Base-by-base conservation (phyloP, 257 asterid genomes). In the Echium plantagineum region DNA sequence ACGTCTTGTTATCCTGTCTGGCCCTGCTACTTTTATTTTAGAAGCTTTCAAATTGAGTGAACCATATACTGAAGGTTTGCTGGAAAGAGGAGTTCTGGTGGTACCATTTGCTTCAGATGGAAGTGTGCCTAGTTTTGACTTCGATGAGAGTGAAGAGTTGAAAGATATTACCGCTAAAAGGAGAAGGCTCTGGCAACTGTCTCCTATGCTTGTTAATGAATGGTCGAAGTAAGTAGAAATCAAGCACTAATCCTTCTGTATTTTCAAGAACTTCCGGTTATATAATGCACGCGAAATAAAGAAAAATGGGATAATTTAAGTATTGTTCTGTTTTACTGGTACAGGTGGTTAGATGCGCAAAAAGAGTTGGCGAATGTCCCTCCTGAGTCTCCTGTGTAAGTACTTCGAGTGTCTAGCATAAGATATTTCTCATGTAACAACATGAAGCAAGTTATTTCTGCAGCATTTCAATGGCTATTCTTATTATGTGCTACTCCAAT, bases 301-400 rank as follows among this genome's bases (percentile, higher is more conserved):
- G 31, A 59, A 54, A 42, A 60, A 20, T 7, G 20, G 32, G 26
- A 49, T 22, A 58, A 59, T 18, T 26, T 32, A 59, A 7, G 67
- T 68, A 15, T 57, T 51, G 15, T 64, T 66, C 60, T 55, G 2
- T 48, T n/a, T 65, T 19, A 55, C 58, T 63, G 63, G 65, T 38
- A 21, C 70, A 90, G 97, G 86, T 90, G 97, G 98, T 59, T 91
- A 66, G 90, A 87, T 57, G 98, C 87, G 58, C 98, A 90, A 75
- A 90, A 87, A 87, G 80, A 75, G 63, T 73, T 85, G 70, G 95
- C 98, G 20, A 84, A 81, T 7, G 78, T 91, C 70, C 62, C 96
- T 70, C 76, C 90, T 58, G 95, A 85, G 62, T 87, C 98, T 75
- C 95, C 98, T 20, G 96, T 90, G 98, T 87, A 69, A 81, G 95